These are phyloP conservation scores for Metschnikowia cerradonensis DNA, from an alignment of 805 yeast genomes.

Conservation along the genomic window DNA sequence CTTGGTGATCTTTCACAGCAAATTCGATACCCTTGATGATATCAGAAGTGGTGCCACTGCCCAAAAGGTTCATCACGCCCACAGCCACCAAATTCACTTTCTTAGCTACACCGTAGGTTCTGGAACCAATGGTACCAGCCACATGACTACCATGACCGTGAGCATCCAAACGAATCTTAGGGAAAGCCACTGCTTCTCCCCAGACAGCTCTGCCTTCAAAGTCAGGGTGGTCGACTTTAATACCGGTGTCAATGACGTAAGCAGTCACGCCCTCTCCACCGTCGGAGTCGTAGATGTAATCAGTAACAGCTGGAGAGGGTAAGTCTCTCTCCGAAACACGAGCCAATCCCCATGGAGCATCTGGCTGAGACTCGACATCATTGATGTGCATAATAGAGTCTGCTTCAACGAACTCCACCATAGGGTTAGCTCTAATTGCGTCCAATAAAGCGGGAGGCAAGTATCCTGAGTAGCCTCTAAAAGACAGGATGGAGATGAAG, in stretches of 20 bases:
- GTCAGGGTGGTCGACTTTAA: constrained; percentile 68
- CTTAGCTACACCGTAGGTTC: constrained; percentile 79
- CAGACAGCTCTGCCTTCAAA: constrained; percentile 81
- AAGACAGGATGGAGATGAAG: constrained; percentile 10
- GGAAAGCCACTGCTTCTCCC: constrained; percentile 74
- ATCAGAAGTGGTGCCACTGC: constrained; percentile 80
- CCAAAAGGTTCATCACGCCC: constrained; percentile 77
- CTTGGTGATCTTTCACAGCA: constrained; percentile 71
- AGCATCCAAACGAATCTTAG: constrained; percentile 64
- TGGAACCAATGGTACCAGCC: constrained; percentile 91
- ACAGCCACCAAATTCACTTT: constrained; percentile 75
- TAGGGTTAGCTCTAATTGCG: constrained; percentile 11
- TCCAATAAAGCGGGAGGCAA: constrained; percentile 18
- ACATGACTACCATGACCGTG: constrained; percentile 96
- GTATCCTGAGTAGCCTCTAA: constrained; percentile 21
- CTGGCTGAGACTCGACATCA: constrained; percentile 62
- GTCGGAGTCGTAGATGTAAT: constrained; percentile 61
- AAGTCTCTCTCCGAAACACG: constrained; percentile 81
- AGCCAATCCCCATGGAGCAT: constrained; percentile 96
- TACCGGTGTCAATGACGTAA: constrained; percentile 88
- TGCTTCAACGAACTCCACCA: constrained; percentile 23
- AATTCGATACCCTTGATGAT: constrained; percentile 81
- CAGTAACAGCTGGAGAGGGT: constrained; percentile 17
- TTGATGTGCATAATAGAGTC: constrained; percentile 20
- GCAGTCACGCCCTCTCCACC: constrained; percentile 85